Conservation (phyloP, 2,329 filamentous ascomycete genomes). For the Elsinoe australis region DNA sequence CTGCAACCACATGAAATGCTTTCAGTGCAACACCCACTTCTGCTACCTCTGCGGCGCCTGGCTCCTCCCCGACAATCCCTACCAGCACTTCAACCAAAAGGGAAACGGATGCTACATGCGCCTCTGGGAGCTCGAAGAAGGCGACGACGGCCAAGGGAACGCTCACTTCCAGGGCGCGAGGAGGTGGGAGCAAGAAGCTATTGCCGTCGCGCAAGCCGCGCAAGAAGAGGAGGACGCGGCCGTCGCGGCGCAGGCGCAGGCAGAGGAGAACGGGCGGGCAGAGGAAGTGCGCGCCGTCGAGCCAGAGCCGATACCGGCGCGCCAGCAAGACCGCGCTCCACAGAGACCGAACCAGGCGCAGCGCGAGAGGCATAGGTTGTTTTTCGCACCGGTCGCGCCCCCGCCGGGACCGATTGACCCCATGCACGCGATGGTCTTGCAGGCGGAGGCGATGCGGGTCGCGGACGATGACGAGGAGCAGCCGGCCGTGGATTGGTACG, state of each 20-base stretch:
- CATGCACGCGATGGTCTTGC: constrained; percentile 11
- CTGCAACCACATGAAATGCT: constrained; percentile 96
- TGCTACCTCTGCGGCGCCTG: constrained; percentile 91
- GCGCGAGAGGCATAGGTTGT: constrained; percentile 6
- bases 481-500: constrained; percentile 1
- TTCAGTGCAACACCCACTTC: constrained; percentile 82
- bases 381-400: not conserved
- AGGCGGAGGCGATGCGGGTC: not conserved
- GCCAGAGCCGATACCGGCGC: constrained; percentile 5
- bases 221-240: constrained; percentile 27
- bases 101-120: constrained; percentile 67
- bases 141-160: constrained; percentile 51
- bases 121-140: constrained; percentile 81
- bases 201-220: constrained; percentile 29
- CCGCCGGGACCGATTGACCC: constrained; percentile 14
- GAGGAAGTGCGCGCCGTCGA: constrained; percentile 18
- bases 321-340: too few relatives aligned
- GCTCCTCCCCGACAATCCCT: constrained; percentile 73
- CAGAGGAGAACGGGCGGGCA: constrained; percentile 23
- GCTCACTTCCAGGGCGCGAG: constrained; percentile 37
- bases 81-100: constrained; percentile 75
- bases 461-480: not conserved
- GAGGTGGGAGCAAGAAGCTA: constrained; percentile 37
- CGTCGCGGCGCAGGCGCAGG: constrained; percentile 25
- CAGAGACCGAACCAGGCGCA: not conserved